A percentile compares a stretch with the other conserved stretches of the same genome.
Evolutionary conservation across 192 early-diverging fungal genomes (phyloP).

Genomic region (Kickxella alabastrina): DNA sequence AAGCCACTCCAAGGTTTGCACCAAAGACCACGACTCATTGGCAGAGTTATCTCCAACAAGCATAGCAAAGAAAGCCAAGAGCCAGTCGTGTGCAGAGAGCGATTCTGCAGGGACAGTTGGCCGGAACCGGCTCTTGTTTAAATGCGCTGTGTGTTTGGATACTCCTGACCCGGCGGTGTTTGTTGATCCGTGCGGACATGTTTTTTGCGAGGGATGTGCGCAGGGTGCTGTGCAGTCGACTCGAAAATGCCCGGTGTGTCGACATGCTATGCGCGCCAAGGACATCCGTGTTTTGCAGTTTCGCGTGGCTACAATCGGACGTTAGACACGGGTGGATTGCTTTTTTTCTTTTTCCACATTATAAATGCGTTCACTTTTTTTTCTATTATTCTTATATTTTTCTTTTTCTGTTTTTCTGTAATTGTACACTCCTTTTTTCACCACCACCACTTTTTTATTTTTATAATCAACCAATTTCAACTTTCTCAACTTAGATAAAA

Average conservation of each 20-base stretch:
- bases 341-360: neutral
- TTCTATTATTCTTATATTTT: neutral
- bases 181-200: constrained; percentile 45
- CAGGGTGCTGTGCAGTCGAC: constrained; percentile 36
- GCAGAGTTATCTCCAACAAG: too few relatives aligned
- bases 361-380: neutral
- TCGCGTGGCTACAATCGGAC: constrained; percentile 16
- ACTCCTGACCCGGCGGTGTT: constrained; percentile 45
- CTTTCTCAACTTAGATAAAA: constrained; percentile 34
- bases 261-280: constrained; percentile 30
- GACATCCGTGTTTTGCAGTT: constrained; percentile 46
- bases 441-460: too few relatives aligned
- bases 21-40: too few relatives aligned
- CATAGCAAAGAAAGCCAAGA: too few relatives aligned
- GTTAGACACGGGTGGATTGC: neutral
- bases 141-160: constrained; percentile 46
- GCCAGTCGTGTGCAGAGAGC: too few relatives aligned
- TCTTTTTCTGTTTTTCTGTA: neutral
- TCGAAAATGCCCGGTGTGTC: constrained; percentile 40
- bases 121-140: constrained; percentile 38
- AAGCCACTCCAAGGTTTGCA: too few relatives aligned
- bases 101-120: too few relatives aligned
- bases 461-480: constrained; percentile 14
- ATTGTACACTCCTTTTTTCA: neutral
- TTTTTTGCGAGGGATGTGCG: constrained; percentile 47